Evolutionary conservation across 176 grass and related monocot species (phyloP).

Genomic region (Aegilops speltoides): DNA sequence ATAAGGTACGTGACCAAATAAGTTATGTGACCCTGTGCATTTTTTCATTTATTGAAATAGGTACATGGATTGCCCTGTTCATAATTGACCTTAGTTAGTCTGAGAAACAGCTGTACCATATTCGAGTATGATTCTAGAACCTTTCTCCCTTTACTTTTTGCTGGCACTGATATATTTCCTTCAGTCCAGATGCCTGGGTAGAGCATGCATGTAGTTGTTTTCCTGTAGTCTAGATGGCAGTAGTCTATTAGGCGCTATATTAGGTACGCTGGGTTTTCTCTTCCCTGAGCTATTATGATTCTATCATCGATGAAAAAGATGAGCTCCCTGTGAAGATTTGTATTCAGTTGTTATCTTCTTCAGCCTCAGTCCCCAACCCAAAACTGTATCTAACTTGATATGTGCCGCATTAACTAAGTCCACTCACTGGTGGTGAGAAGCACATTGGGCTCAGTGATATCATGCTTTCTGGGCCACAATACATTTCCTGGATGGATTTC

Average conservation of each 20-base stretch:
- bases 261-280: background rate
- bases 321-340: background rate
- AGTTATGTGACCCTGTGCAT: background rate
- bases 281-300: background rate
- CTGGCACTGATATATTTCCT: background rate
- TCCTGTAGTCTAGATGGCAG: background rate
- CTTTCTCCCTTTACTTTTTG: background rate
- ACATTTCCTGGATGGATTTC: background rate
- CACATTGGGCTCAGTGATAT: background rate
- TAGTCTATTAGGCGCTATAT: background rate
- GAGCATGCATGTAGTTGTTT: background rate
- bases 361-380: background rate
- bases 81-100: background rate
- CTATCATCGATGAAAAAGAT: background rate
- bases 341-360: background rate
- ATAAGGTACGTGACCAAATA: slow-evolving; percentile 2
- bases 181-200: background rate
- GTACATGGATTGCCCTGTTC: background rate
- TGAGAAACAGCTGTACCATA: background rate
- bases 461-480: background rate
- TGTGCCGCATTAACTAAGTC: background rate
- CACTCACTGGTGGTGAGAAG: background rate
- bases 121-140: background rate
- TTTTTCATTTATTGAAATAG: background rate
- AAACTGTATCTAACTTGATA: background rate